Percentiles rank a stretch among this genome's conserved stretches.
phyloP scores from a whole-genome alignment of 768 basidiomycete genomes.

The Hericium coralloides region DNA sequence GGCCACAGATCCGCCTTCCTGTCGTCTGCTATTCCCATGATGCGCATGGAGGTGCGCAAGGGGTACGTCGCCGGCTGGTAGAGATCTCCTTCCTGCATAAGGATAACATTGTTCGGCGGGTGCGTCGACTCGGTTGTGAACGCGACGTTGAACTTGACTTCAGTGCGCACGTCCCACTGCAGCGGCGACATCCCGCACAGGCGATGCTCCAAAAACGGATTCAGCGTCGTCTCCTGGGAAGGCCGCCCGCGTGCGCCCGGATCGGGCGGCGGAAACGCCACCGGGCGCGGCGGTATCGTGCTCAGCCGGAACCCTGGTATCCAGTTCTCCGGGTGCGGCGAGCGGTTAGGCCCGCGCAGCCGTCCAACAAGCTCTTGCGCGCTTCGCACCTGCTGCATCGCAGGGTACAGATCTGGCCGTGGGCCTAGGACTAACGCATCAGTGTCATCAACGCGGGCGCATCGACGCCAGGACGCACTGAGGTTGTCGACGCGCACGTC shows the following conservation, averaged over 20 bases:
- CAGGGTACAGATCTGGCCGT: not conserved
- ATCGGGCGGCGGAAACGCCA: constrained; percentile 25
- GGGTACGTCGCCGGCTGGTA: constrained; percentile 62
- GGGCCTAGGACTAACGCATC: not conserved
- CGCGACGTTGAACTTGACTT: constrained; percentile 12
- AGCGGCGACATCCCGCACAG: constrained; percentile 33
- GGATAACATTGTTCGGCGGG: constrained; percentile 20
- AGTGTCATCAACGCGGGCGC: not conserved
- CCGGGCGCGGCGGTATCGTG: constrained; percentile 26
- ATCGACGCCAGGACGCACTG: constrained; percentile 21
- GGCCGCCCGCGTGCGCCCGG: constrained; percentile 24
- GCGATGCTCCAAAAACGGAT: constrained; percentile 45
- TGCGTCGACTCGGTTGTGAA: constrained; percentile 21
- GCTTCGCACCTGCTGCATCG: no score
- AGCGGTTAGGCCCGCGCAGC: constrained; percentile 16
- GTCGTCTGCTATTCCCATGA: constrained; percentile 45
- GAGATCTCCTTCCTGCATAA: constrained; percentile 16
- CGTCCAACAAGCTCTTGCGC: constrained; percentile 16
- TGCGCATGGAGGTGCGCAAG: constrained; percentile 46
- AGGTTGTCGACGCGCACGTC: constrained; percentile 31
- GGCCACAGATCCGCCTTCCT: constrained; percentile 44
- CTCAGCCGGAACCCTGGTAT: constrained; percentile 26
- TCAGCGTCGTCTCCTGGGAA: constrained; percentile 39
- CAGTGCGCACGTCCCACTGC: constrained; percentile 37
- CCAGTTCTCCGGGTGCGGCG: constrained; percentile 38